A percentile compares a stretch with the other conserved stretches of the same genome.
These are phyloP conservation scores for Lipomyces chichibuensis DNA, from an alignment of 805 yeast genomes.

Conservation along the genomic window DNA sequence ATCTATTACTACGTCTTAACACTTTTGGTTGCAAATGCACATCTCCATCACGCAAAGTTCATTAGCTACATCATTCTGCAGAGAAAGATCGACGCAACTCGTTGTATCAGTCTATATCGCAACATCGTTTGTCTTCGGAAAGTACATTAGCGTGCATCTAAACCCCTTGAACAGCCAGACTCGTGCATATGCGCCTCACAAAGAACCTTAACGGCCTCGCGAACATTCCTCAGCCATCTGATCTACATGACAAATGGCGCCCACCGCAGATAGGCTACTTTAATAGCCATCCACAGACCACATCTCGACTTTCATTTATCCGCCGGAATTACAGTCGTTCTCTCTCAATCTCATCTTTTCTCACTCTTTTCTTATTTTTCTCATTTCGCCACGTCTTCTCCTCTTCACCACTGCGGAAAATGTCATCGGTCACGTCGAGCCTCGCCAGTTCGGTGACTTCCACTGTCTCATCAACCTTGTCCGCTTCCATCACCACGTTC, in stretches of 20 bases:
- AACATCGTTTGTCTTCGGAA: neutral
- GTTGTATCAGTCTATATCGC: neutral
- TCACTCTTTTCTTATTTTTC: neutral
- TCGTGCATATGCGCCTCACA: neutral
- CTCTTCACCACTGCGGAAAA: neutral
- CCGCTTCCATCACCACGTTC: constrained; percentile 9
- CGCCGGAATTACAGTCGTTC: neutral
- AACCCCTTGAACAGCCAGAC: neutral
- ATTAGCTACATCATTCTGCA: neutral
- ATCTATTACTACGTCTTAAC: neutral
- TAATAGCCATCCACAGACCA: neutral
- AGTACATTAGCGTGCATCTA: neutral
- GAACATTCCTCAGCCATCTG: neutral
- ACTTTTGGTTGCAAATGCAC: neutral
- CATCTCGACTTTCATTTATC: neutral
- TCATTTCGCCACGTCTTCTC: neutral
- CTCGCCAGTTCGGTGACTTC: neutral
- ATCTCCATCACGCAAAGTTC: neutral
- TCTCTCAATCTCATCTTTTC: neutral
- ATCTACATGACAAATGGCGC: neutral
- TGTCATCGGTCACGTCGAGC: neutral
- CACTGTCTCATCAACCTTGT: constrained; percentile 6
- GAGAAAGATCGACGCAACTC: neutral
- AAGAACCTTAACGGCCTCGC: neutral
- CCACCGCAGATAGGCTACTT: neutral